Base-by-base conservation (phyloP, 1,284 basidiomycete species). In the Schizophyllum amplum region DNA sequence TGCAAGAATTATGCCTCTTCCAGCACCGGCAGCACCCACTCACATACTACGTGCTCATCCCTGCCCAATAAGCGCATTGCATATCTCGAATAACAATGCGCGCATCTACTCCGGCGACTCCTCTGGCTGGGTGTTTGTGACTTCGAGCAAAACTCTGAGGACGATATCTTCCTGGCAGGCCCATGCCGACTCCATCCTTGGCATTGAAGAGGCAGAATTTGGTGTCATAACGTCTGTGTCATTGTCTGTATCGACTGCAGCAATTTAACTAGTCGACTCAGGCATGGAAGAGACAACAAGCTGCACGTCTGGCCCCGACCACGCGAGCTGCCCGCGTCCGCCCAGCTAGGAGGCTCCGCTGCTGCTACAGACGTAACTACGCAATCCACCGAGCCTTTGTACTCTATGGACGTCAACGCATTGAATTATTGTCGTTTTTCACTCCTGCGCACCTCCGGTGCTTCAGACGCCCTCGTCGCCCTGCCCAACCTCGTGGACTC, bases 401-500 rank as follows among this genome's bases (percentile, higher is more conserved):
- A 83, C 62, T 86, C 86, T 0, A 73, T 96, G 69, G 88, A 91
- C 64, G 85, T 93, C 58, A 97, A 96, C 68, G 83, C 92, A 1
- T 76, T 96, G 61, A 96, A 95, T 68, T 96, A 90, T 67, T 95
- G 93, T 70, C 82, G 86, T 1, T 94, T 95, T 20, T 50, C 48
- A 4, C 24, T 50, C 3, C 48, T 50, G 11, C 33, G 2, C 3
- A 9, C 13, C 48, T 5, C 21, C 13, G 48, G 1, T 26, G 56
- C 52, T 59, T 51, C n/a, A 1, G 46, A 71, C 47, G 84, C 82
- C 0, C 68, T 91, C 51, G 68, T 96, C 48, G 92, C 89, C 0
- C 71, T 96, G 9, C 93, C 93, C 0, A 94, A 94, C 67, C 76
- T 95, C 6, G 78, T 93, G 20, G 92, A 97, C 63, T 94, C 93